Conservation (phyloP, 305 asterid genomes). For the Solanum hybrid region DNA sequence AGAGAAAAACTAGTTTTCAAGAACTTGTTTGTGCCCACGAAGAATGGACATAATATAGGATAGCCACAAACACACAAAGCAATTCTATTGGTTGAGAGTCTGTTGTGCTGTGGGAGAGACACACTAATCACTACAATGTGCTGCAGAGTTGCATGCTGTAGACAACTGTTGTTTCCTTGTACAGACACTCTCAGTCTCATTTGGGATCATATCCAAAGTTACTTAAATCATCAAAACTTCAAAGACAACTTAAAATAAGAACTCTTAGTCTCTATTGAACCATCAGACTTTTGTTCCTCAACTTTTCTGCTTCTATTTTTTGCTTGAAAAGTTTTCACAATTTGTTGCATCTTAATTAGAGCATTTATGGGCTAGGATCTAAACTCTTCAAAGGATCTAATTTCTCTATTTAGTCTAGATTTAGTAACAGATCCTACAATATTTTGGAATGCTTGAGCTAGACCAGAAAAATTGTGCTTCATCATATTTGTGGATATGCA, state of each 20-base stretch:
- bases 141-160: background rate
- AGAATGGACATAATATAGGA: no score
- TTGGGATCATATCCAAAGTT: background rate
- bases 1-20: no score
- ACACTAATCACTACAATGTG: background rate
- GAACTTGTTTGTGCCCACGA: no score
- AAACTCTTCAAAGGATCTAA: background rate
- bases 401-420: background rate
- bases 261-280: background rate
- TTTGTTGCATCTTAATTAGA: background rate
- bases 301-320: no score
- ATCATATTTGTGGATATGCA: no score
- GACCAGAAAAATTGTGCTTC: no score
- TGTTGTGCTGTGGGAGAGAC: background rate
- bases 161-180: background rate
- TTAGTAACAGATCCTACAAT: background rate
- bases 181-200: background rate
- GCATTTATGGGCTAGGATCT: background rate
- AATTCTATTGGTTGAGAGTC: no score
- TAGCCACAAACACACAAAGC: no score
- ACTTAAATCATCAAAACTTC: no score
- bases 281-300: background rate
- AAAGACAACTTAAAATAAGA: no score
- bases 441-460: background rate
- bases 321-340: background rate